Evolutionary conservation across 768 basidiomycete genomes (phyloP), one percentile per base, ranked within the genome.

Genomic region (Asterophora parasitica): DNA sequence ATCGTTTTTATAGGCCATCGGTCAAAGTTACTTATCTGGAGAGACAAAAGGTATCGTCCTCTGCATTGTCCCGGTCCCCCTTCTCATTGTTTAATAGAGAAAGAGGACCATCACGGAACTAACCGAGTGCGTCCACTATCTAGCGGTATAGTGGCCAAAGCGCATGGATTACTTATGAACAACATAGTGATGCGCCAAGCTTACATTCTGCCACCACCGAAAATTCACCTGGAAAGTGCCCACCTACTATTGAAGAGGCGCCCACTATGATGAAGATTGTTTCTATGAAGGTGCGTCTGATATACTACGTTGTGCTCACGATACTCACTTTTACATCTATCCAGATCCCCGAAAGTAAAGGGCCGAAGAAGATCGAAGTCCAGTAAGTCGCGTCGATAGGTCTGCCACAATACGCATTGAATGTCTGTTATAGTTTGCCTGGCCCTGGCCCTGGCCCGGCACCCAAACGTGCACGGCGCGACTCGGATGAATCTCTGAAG

Each of bases 11-110:
- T 23, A 53, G 51, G 47, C 53, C 49, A 42, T 41, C 45, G 6
- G 60, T 61, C 17, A 67, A 61, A 49, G 48, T 60, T 35, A 69
- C 66, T 4, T 67, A 70, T 54, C 58, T 64, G 52, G 64, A 62
- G 38, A 61, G 63, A 56, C 63, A 62, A 58, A 71, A 70, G 65
- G 68, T 65, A 54, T 37, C 36, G 10, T 41, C 15, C 19, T 51
- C 40, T 38, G 11, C 44, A 47, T 44, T 47, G 33, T 49, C 23
- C 35, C 30, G 23, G 13, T 1, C 17, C 41, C 12, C 4, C 23
- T 34, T 39, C 50, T 53, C 48, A 53, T 58, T 51, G 50, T 48
- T 15, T 10, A 50, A 26, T 40, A 65, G 64, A 57, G 55, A 52
- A 65, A 63, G 44, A 60, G 53, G 52, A 48, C 46, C 48, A 54